Conservation (phyloP, 495 filamentous ascomycete species). For the Margaritispora aquatica region DNA sequence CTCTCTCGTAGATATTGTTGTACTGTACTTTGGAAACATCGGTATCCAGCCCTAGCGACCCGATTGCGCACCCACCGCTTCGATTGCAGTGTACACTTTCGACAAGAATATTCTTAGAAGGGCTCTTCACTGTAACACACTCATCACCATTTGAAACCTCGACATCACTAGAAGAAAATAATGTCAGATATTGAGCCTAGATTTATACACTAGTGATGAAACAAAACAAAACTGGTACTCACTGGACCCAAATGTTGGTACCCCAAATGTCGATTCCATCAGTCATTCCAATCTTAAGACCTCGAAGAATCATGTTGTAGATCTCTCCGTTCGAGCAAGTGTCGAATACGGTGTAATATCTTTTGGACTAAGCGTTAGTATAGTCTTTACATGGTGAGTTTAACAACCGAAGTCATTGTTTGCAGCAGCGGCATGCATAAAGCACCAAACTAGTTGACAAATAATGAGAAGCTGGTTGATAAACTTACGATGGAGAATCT, state of each 20-base stretch:
- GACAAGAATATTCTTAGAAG: constrained; percentile 34
- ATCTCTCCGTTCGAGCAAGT: constrained; percentile 41
- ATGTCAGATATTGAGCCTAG: no score
- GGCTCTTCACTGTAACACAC: constrained; percentile 42
- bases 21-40: neutral
- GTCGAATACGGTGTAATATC: no score
- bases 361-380: no score
- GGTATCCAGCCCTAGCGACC: constrained; percentile 34
- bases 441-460: no score
- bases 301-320: constrained; percentile 49
- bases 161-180: constrained; percentile 36
- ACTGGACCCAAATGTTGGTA: no score
- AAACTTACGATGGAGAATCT: constrained; percentile 32
- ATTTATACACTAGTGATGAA: no score
- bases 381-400: no score
- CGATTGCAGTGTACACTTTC: constrained; percentile 50
- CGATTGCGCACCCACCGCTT: constrained; percentile 47
- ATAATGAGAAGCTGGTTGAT: no score
- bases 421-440: no score
- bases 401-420: no score
- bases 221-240: no score
- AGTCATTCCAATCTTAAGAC: constrained; percentile 40
- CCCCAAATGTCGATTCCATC: constrained; percentile 29
- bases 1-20: constrained; percentile 27
- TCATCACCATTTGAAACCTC: constrained; percentile 49